Evolutionary conservation across 495 filamentous ascomycete species (phyloP).

Genomic region (Filosporella fistucella): DNA sequence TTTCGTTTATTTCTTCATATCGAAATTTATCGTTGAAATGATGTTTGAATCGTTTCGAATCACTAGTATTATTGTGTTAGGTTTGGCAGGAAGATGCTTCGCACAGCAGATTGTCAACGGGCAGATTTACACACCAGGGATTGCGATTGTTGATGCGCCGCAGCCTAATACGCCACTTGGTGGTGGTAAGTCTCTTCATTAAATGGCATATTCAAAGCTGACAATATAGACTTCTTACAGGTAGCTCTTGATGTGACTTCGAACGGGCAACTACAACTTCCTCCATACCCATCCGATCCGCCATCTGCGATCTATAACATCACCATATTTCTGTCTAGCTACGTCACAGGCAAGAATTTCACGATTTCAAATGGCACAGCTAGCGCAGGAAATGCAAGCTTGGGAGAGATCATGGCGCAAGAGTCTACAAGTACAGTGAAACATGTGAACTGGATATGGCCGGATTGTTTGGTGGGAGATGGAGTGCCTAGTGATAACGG

Average conservation of each 20-base stretch:
- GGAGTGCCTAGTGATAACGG: constrained; percentile 30
- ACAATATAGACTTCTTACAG: constrained; percentile 50
- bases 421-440: constrained; percentile 63
- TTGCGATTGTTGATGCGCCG: constrained; percentile 58
- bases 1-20: not conserved
- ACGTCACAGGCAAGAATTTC: constrained; percentile 55
- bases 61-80: constrained; percentile 17
- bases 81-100: constrained; percentile 13
- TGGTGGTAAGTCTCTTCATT: constrained; percentile 40
- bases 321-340: constrained; percentile 62
- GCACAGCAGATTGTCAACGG: constrained; percentile 43
- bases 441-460: constrained; percentile 66
- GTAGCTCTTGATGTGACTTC: constrained; percentile 62
- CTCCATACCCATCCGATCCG: constrained; percentile 44
- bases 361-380: constrained; percentile 62
- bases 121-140: constrained; percentile 60
- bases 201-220: not conserved
- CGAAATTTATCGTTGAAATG: too few relatives aligned
- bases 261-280: constrained; percentile 55
- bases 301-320: constrained; percentile 55
- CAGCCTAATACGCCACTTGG: constrained; percentile 64
- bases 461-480: constrained; percentile 57
- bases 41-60: constrained; percentile 15
- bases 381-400: constrained; percentile 46
- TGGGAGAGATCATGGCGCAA: constrained; percentile 56